Evolutionary conservation across 305 asterid species (phyloP).

Genomic region (Fraxinus latifolia): DNA sequence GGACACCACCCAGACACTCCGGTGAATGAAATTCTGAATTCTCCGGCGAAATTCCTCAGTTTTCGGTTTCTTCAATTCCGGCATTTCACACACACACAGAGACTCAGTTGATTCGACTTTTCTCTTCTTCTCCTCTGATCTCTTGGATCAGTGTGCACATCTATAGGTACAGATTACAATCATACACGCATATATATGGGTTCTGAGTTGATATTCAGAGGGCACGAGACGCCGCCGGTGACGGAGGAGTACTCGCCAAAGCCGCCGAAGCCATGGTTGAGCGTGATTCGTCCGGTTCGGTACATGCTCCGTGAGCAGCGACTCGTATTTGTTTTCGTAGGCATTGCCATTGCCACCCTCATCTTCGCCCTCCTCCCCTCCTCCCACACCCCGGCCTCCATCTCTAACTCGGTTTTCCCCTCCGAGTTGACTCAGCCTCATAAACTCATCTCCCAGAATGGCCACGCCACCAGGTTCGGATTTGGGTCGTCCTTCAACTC

Average conservation of each 20-base stretch:
- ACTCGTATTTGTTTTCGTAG: conserved; percentile 63
- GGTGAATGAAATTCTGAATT: not conserved
- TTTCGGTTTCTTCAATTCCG: not conserved
- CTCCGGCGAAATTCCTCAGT: conserved; percentile 10
- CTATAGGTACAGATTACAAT: not conserved
- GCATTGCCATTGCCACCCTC: conserved; percentile 70
- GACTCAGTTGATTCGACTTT: not conserved
- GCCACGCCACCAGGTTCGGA: conserved; percentile 44
- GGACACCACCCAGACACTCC: not conserved
- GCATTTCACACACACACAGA: not conserved
- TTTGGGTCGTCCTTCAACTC: conserved; percentile 30
- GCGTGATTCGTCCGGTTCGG: conserved; percentile 59
- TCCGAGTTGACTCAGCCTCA: conserved; percentile 33
- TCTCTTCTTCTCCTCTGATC: not conserved
- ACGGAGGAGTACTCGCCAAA: conserved; percentile 67
- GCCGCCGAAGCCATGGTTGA: conserved; percentile 69
- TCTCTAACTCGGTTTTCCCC: conserved; percentile 20
- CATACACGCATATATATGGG: conserved; percentile 35
- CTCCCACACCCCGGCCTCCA: conserved; percentile 20
- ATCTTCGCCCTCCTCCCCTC: conserved; percentile 48
- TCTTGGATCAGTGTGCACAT: not conserved
- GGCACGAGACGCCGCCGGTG: conserved; percentile 60
- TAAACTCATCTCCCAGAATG: conserved; percentile 49
- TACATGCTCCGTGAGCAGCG: conserved; percentile 89
- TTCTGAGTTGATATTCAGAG: conserved; percentile 79